These are phyloP conservation scores for Tricholoma furcatifolium DNA, from an alignment of 768 basidiomycete genomes.

Conservation along the genomic window DNA sequence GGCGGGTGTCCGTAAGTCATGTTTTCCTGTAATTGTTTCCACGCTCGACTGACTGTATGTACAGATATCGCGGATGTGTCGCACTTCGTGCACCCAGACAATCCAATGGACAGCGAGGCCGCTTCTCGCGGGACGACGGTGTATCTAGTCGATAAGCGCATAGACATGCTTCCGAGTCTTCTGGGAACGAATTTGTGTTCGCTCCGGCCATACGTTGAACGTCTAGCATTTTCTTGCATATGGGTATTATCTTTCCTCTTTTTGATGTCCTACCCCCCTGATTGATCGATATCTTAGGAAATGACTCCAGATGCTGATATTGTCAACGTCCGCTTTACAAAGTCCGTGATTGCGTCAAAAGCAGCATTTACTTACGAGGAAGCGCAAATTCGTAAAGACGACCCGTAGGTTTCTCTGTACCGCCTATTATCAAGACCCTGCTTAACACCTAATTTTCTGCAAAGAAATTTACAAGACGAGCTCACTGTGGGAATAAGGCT, in stretches of 20 bases:
- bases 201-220: constrained; percentile 86
- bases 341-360: constrained; percentile 96
- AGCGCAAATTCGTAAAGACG: constrained; percentile 91
- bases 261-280: constrained; percentile 1
- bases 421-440: neutral
- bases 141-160: constrained; percentile 96
- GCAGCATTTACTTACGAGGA: constrained; percentile 97
- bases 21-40: neutral
- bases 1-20: constrained; percentile 91
- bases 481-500: constrained; percentile 85
- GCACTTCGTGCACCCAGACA: constrained; percentile 91
- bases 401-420: constrained; percentile 55
- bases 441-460: neutral
- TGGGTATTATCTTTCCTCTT: constrained; percentile 59
- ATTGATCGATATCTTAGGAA: constrained; percentile 56
- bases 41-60: neutral
- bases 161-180: constrained; percentile 95
- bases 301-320: constrained; percentile 87
- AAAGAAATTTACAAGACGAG: constrained; percentile 78
- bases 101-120: constrained; percentile 94
- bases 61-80: constrained; percentile 98
- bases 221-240: constrained; percentile 92
- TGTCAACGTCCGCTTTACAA: constrained; percentile 86
- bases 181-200: constrained; percentile 97
- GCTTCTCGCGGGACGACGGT: constrained; percentile 96